Base-by-base conservation (phyloP, 2,329 filamentous ascomycete genomes). In the Alternaria consortialis region DNA sequence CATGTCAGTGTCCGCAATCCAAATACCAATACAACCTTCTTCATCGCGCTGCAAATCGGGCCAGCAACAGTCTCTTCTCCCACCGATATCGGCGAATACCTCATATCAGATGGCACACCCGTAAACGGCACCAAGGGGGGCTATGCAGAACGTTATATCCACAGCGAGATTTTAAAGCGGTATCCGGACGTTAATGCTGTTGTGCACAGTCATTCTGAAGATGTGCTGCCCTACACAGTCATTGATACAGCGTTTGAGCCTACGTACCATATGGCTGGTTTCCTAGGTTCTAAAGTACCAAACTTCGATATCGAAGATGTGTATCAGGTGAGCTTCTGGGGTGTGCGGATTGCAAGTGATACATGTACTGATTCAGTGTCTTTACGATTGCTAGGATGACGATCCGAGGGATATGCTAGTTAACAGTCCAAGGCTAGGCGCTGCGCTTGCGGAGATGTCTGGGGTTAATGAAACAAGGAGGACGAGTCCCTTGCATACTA, bases 1-100 rank as follows among this genome's bases (percentile, higher is more conserved):
- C 84, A 86, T 58, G 71, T 86, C n/a, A 84, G 83, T 9, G 74
- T 84, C 34, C 78, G 84, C 4, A 80, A 85, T 58, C 83, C 84
- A 0, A 58, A 63, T 13, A 79, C 82, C 6, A 71, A 79, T 3
- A 67, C 75, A 2, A 80, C 75, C 0, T 82, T 81, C 70, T 81
- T 80, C 71, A 71, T 82, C 29, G 74, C 79, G 12, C 64, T 73
- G 20, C 71, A 73, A 12, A 53, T 67, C 20, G 68, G 51, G 15
- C 53, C 58, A 12, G 58, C 53, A 5, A 36, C 46, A 9, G 53
- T 60, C 7, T 60, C 58, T n/a, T 13, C 32, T 4, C 73, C 73
- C 6, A 73, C 78, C 4, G 81, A 84, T 56, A 63, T 84, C 4
- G 71, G 82, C 50, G 80, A 82, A 60, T 84, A 83, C 68, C 71